Evolutionary conservation across 1,139 yeast genomes (phyloP).

Genomic region (Yamadazyma conglobata): DNA sequence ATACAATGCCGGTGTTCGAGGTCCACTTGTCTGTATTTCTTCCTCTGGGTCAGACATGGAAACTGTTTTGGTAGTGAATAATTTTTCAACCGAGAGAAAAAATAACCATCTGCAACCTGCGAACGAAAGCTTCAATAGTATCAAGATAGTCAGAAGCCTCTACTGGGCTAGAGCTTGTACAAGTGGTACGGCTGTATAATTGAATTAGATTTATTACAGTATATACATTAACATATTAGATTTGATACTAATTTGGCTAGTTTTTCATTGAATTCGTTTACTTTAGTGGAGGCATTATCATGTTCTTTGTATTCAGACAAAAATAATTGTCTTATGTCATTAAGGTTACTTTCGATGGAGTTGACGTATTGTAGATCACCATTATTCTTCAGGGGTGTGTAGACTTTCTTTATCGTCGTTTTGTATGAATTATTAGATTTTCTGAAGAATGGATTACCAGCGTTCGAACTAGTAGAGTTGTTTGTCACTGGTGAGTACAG

Average conservation of each 20-base stretch:
- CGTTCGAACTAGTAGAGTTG: background rate
- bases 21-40: constrained; percentile 8
- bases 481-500: constrained; percentile 2
- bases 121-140: too few species aligned
- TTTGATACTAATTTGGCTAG: constrained; percentile 17
- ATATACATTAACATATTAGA: constrained; percentile 9
- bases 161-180: too few species aligned
- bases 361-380: constrained; percentile 30
- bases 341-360: constrained; percentile 24
- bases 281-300: constrained; percentile 5
- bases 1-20: constrained; percentile 32
- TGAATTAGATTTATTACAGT: background rate
- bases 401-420: constrained; percentile 36
- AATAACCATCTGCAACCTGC: too few species aligned
- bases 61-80: constrained; percentile 1
- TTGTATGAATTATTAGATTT: constrained; percentile 24
- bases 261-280: constrained; percentile 19
- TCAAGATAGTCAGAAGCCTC: too few species aligned
- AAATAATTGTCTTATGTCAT: constrained; percentile 26
- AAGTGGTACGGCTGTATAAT: too few species aligned
- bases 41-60: constrained; percentile 12
- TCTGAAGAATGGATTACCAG: constrained; percentile 6
- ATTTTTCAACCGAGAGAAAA: constrained; percentile 1
- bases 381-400: constrained; percentile 30
- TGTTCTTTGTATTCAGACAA: constrained; percentile 7